Base-by-base conservation (phyloP, 129 eudicot genomes). In the Helianthus annuus region DNA sequence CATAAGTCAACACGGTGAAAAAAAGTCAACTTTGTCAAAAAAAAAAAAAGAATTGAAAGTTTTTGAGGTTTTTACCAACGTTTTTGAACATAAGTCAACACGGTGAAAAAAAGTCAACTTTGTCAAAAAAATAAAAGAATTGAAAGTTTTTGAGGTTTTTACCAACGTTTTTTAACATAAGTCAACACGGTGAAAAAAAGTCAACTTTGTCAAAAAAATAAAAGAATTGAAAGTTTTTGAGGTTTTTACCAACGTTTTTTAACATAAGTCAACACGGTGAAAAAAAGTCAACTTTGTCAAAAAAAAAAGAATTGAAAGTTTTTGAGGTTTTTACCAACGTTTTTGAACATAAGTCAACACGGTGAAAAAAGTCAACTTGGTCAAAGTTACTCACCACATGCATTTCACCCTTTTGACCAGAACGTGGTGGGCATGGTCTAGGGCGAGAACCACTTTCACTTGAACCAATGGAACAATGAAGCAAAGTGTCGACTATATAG, bases 331-430 rank as follows among this genome's bases (percentile, higher is more conserved):
- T 55, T 55, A 19, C n/a, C 34, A 8, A 55, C 8, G 0, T 17
- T 17, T 0, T 55, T 17, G 4, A 13, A 74, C 56, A 22, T 59
- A 27, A 11, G 40, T 59, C 65, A 59, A 59, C 7, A 10, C 1
- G 16, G 44, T 29, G 7, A 27, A 34, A 61, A 32, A 36, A 39
- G 68, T 39, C 49, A 63, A 15, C 49, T 7, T 38, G 49, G 49
- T 38, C 32, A 63, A 38, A 63, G 49, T 63, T 38, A 63, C 68
- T 63, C 49, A 95, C 99, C 88, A 95, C 99, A 64, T 95, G 99
- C 99, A 95, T 95, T 83, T 95, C 97, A 14, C 99, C 99, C 79
- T 88, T 91, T 76, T 95, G 91, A 67, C 99, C 99, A 57, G 96
- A 87, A 73, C 91, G 97, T 49, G 99, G 97, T 66, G 96, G 99